Base-by-base conservation (phyloP, 164 flowering plant species). In the Nelumbo lutea region DNA sequence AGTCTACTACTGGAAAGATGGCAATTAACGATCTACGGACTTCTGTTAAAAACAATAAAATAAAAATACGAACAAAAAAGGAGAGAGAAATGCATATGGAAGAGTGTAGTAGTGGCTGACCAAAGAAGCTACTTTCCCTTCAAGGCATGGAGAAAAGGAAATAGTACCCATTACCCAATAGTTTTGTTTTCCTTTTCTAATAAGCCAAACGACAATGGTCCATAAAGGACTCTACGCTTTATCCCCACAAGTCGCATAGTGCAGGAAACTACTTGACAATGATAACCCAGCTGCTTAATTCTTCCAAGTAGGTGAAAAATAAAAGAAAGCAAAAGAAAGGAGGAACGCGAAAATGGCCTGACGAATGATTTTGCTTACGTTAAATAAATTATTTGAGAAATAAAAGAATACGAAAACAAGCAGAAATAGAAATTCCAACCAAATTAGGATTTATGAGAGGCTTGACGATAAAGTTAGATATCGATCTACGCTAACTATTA, bases 41-140 rank as follows among this genome's bases (percentile, higher is more conserved):
- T 72, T 75, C 78, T 70, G 68, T 27, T 52, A 67, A 72, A 76
- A 51, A 68, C 59, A 73, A 62, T 64, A 59, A 42, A 13, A 14
- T 42, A 41, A 42, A 41, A 40, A 8, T 5, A 15, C 27, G 42
- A 53, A 68, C 42, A 64, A 66, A 55, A 40, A 14, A 13, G 66
- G 68, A 58, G 72, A 57, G 68, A 72, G 27, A 40, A 68, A 56
- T 63, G 70, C 70, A 61, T 61, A 67, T 61, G 76, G 68, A 73
- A 76, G 64, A 72, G 73, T 73, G 82, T 70, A 75, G 69, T 67
- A 75, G 69, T 67, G 72, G 88, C 89, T 86, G 93, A 86, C 89
- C 84, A 80, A 62, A 75, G 73, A 83, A 81, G 76, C 76, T 81
- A 85, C 94, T 89, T 87, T 79, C 76, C 62, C 77, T 72, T 74